Conservation (phyloP, 768 basidiomycete species). For the Xerocomus potaroensis region DNA sequence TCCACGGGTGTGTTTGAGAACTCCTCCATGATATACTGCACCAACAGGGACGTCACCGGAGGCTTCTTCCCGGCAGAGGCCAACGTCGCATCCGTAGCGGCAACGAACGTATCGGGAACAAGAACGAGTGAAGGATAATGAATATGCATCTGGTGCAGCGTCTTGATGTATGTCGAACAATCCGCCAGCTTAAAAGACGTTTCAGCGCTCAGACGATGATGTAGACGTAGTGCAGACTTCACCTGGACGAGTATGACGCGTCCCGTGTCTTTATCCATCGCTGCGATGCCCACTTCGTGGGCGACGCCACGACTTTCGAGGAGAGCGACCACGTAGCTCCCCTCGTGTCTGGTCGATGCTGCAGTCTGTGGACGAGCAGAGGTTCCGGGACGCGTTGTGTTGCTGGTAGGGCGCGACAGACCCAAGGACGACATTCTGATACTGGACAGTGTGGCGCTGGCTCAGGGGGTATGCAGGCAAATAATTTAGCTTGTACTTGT, state of each 20-base stretch:
- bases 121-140: conserved; percentile 68
- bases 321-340: conserved; percentile 61
- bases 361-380: conserved; percentile 60
- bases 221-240: conserved; percentile 2
- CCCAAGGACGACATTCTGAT: too few relatives aligned
- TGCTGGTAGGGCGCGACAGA: too few relatives aligned
- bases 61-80: conserved; percentile 43
- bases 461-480: too few relatives aligned
- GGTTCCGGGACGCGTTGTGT: conserved; percentile 32
- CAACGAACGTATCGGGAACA: conserved; percentile 78
- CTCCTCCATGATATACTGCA: conserved; percentile 70
- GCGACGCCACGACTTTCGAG: conserved; percentile 76
- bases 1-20: conserved; percentile 67
- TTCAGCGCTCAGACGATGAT: background rate
- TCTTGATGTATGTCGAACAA: conserved; percentile 85
- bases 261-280: conserved; percentile 76
- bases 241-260: conserved; percentile 78
- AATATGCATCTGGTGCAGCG: conserved; percentile 79
- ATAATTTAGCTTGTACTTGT: too few relatives aligned
- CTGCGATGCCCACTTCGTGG: conserved; percentile 83
- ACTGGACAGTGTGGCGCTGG: conserved; percentile 56
- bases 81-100: conserved; percentile 47
- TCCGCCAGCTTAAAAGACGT: conserved; percentile 60
- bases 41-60: conserved; percentile 53
- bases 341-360: conserved; percentile 54